Percentiles rank a stretch among this genome's conserved stretches.
Evolutionary conservation across 2,329 filamentous ascomycete species (phyloP).

Genomic region (Trichoderma atrobrunneum): DNA sequence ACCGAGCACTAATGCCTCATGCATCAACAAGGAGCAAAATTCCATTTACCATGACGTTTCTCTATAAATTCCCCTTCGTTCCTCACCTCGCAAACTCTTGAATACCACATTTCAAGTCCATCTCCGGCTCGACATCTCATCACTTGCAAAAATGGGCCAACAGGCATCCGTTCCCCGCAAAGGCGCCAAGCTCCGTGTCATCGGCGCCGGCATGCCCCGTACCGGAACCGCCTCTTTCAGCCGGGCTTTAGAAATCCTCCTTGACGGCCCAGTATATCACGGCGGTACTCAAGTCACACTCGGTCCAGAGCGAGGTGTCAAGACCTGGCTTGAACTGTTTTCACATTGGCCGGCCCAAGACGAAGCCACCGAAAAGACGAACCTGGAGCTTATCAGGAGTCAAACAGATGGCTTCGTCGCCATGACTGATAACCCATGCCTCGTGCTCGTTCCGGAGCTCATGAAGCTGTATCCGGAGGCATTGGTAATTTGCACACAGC

Average conservation of each 20-base stretch:
- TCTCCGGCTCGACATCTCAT: neutral
- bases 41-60: neutral
- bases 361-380: neutral
- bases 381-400: neutral
- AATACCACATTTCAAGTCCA: neutral
- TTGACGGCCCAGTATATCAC: slow-evolving; percentile 27
- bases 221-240: slow-evolving; percentile 28
- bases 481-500: slow-evolving; percentile 24
- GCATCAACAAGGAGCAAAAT: neutral
- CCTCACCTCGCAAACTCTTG: neutral
- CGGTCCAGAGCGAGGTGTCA: slow-evolving; percentile 22
- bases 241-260: slow-evolving; percentile 26
- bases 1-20: neutral
- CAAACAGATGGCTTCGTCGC: slow-evolving; percentile 1
- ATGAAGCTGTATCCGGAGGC: slow-evolving; percentile 24
- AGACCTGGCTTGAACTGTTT: slow-evolving; percentile 19
- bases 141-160: slow-evolving; percentile 21
- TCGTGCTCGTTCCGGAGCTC: slow-evolving; percentile 1
- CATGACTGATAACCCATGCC: neutral
- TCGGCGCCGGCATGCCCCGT: slow-evolving; percentile 28
- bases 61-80: neutral
- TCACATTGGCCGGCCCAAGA: neutral
- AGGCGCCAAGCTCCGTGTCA: slow-evolving; percentile 25
- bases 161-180: slow-evolving; percentile 24
- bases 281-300: slow-evolving; percentile 25